Evolutionary conservation across 352 stramenopile genomes (phyloP).

Genomic region (Phytophthora citrophthora): DNA sequence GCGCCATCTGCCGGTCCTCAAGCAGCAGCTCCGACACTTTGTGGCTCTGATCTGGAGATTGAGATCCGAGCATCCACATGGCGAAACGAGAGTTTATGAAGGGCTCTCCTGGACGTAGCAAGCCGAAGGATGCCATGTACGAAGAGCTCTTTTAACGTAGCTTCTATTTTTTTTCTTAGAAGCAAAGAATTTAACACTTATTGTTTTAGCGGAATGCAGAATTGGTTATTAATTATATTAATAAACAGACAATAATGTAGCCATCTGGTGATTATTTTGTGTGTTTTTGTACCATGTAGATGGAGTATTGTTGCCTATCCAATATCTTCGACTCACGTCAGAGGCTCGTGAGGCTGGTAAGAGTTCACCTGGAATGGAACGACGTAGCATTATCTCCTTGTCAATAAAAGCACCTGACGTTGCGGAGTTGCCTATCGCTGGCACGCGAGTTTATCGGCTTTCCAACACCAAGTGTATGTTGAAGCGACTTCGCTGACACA

Average conservation of each 20-base stretch:
- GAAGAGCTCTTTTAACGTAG: no score
- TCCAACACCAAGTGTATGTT: constrained; percentile 10
- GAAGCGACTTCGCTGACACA: constrained; percentile 8
- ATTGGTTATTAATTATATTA: no score
- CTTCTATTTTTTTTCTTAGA: not conserved
- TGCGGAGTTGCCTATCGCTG: not conserved
- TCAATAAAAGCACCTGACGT: constrained; percentile 8
- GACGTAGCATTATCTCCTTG: constrained; percentile 1
- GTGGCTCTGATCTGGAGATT: constrained; percentile 3
- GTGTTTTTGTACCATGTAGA: not conserved
- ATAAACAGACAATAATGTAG: not conserved
- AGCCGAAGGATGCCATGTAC: not conserved
- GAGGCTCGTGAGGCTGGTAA: constrained; percentile 1
- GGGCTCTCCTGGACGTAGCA: constrained; percentile 8
- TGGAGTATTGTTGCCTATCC: constrained; percentile 12
- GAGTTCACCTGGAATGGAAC: constrained; percentile 23
- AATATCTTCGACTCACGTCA: constrained; percentile 17
- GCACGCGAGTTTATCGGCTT: constrained; percentile 3
- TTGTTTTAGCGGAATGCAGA: no score
- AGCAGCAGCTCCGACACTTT: constrained; percentile 30
- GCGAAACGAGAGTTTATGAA: constrained; percentile 39
- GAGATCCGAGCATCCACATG: constrained; percentile 39
- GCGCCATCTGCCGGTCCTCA: constrained; percentile 26
- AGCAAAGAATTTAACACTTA: no score
- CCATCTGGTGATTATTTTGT: constrained; percentile 28